Evolutionary conservation across 371 early-diverging fungal genomes (phyloP).

Genomic region (Mucor ambiguus): DNA sequence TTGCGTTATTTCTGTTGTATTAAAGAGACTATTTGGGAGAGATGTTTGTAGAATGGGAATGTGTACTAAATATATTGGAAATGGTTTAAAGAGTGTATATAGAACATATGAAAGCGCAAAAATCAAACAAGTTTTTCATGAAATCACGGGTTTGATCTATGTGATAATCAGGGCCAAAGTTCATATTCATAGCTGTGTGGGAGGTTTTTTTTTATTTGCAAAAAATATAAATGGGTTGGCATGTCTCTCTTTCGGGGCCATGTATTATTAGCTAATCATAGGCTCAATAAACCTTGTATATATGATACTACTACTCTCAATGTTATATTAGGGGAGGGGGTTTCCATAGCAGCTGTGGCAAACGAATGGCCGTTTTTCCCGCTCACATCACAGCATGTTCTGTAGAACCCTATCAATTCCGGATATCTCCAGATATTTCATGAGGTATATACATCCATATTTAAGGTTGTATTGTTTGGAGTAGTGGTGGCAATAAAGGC

Average conservation of each 20-base stretch:
- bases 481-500: not conserved
- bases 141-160: not conserved
- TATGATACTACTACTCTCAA: not conserved
- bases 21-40: not conserved
- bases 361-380: not conserved
- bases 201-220: too few relatives aligned
- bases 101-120: not conserved
- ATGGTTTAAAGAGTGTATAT: not conserved
- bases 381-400: not conserved
- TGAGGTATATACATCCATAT: too few relatives aligned
- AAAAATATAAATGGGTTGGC: too few relatives aligned
- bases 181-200: not conserved
- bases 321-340: too few relatives aligned
- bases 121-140: not conserved
- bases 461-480: too few relatives aligned
- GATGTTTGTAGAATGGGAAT: not conserved
- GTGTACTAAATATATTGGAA: not conserved
- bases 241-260: not conserved
- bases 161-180: not conserved
- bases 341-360: not conserved
- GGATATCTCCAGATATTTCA: not conserved
- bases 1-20: not conserved
- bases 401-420: not conserved
- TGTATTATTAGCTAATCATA: not conserved
- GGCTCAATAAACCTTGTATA: not conserved